Conservation (phyloP, 1,139 yeast genomes). For the Debaryomycetaceae sp. region DNA sequence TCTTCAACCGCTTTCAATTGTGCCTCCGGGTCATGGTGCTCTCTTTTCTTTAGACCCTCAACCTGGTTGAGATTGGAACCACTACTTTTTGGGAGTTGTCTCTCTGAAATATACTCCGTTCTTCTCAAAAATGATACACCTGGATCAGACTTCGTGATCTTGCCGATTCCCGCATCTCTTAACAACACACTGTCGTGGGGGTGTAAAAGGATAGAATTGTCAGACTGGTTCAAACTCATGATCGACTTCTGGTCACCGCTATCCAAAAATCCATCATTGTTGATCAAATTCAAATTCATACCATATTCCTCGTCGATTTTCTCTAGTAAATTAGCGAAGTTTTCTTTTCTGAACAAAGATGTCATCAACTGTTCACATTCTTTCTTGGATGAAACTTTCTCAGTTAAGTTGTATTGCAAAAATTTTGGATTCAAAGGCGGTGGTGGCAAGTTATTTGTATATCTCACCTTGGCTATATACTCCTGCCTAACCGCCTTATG, state of each 20-base stretch:
- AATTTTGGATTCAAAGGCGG: conserved; percentile 92
- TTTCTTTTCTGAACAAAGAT: conserved; percentile 73
- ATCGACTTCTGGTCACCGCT: conserved; percentile 52
- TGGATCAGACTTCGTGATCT: conserved; percentile 49
- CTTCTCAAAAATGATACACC: conserved; percentile 85
- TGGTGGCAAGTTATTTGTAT: conserved; percentile 85
- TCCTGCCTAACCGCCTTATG: conserved; percentile 64
- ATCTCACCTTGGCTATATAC: conserved; percentile 82
- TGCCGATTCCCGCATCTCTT: conserved; percentile 68
- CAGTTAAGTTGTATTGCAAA: conserved; percentile 50
- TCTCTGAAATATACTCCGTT: conserved; percentile 80
- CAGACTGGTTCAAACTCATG: conserved; percentile 19
- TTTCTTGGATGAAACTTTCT: conserved; percentile 35
- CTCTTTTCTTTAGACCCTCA: conserved; percentile 21
- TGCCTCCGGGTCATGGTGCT: conserved; percentile 53
- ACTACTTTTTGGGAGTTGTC: conserved; percentile 19
- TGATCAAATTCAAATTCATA: conserved; percentile 71
- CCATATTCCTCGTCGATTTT: conserved; percentile 72
- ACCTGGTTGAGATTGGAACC: conserved; percentile 3
- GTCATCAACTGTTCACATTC: conserved; percentile 66
- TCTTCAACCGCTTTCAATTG: conserved; percentile 70
- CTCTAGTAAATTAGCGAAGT: conserved; percentile 62
- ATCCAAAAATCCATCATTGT: conserved; percentile 67
- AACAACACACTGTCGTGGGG: conserved; percentile 73
- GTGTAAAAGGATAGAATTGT: conserved; percentile 48